phyloP scores from a whole-genome alignment of 176 grass and related monocot genomes.

The Eleusine indica region DNA sequence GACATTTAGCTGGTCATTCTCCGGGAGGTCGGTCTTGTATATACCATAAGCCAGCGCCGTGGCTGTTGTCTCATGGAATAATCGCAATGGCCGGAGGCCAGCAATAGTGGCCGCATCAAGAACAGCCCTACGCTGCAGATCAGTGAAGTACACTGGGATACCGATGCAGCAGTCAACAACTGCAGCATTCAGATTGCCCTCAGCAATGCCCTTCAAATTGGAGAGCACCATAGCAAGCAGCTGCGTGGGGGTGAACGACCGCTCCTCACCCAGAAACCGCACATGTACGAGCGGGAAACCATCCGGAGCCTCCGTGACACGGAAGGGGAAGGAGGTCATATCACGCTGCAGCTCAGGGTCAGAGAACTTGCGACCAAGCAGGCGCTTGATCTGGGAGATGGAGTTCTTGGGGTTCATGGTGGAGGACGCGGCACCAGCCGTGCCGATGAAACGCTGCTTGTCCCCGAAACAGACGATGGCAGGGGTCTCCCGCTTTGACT shows the following conservation, averaged over 20 bases:
- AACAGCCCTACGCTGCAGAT: constrained; percentile 81
- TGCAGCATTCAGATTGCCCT: constrained; percentile 69
- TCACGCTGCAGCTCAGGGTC: constrained; percentile 87
- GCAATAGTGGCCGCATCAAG: constrained; percentile 81
- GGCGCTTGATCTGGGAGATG: constrained; percentile 88
- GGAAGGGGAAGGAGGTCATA: constrained; percentile 60
- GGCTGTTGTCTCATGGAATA: constrained; percentile 91
- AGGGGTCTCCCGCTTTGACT: constrained; percentile 91
- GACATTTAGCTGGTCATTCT: constrained; percentile 79
- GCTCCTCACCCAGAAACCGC: constrained; percentile 62
- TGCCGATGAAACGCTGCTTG: constrained; percentile 91
- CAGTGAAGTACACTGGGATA: constrained; percentile 81
- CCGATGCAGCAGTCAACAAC: constrained; percentile 90
- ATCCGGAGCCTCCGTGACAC: constrained; percentile 59
- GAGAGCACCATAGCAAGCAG: constrained; percentile 83
- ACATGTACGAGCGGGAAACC: constrained; percentile 82
- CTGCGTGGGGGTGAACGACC: constrained; percentile 69
- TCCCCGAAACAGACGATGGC: constrained; percentile 93
- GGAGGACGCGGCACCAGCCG: constrained; percentile 66
- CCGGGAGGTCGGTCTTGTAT: constrained; percentile 83
- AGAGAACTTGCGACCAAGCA: constrained; percentile 64
- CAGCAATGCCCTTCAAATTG: constrained; percentile 80
- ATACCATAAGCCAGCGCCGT: constrained; percentile 91
- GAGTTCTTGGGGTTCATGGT: constrained; percentile 92
- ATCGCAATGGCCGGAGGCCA: constrained; percentile 59